Evolutionary conservation across 2,329 filamentous ascomycete genomes (phyloP).

Genomic region (Scytalidium sp.): DNA sequence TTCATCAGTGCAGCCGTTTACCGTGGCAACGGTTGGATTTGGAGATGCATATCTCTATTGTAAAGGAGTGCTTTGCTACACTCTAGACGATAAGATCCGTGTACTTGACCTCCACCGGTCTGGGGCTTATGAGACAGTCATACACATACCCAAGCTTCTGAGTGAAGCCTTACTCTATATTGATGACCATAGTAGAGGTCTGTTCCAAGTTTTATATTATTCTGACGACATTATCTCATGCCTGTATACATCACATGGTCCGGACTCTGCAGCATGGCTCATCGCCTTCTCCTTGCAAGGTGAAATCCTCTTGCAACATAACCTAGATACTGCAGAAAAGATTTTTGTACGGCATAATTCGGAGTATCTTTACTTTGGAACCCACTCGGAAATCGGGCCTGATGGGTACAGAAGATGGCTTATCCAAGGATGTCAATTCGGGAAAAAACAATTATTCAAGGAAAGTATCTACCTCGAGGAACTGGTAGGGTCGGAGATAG

Average conservation of each 20-base stretch:
- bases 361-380: constrained; percentile 63
- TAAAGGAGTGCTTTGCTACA: constrained; percentile 64
- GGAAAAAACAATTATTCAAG: constrained; percentile 34
- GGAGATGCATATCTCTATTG: constrained; percentile 61
- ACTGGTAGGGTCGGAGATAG: constrained; percentile 62
- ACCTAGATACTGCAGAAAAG: constrained; percentile 45
- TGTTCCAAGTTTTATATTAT: constrained; percentile 55
- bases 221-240: constrained; percentile 56
- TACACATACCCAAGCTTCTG: constrained; percentile 47
- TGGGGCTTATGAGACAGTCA: constrained; percentile 47
- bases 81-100: constrained; percentile 48
- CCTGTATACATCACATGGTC: constrained; percentile 43
- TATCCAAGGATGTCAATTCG: constrained; percentile 51
- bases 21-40: constrained; percentile 55
- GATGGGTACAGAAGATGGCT: constrained; percentile 62
- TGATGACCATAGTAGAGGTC: constrained; percentile 33
- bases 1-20: constrained; percentile 59
- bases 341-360: constrained; percentile 66
- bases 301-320: constrained; percentile 38
- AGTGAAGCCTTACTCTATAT: constrained; percentile 33
- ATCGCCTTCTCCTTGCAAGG: constrained; percentile 42
- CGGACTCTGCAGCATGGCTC: constrained; percentile 45
- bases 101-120: constrained; percentile 55
- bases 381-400: constrained; percentile 50
- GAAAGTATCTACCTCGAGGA: constrained; percentile 50